phyloP scores from a whole-genome alignment of 1,284 basidiomycete species.

The Nidula niveotomentosa region DNA sequence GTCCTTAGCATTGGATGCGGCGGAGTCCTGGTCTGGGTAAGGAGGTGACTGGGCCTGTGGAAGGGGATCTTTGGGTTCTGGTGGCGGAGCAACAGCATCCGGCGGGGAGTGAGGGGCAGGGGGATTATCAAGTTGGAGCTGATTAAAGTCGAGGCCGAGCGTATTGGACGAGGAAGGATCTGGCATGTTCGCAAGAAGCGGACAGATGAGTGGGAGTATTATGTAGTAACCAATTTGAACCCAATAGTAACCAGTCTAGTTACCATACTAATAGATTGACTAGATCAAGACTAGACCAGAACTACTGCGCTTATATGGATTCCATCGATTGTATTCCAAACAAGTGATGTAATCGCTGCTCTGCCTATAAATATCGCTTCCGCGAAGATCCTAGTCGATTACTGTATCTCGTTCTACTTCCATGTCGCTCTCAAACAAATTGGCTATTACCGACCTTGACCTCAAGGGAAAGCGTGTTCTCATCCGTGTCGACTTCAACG shows the following conservation, averaged over 20 bases:
- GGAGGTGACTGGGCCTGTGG: too few species aligned
- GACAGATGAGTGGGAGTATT: background rate
- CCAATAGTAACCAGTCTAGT: too few species aligned
- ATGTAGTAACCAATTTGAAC: too few species aligned
- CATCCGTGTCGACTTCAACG: constrained; percentile 99
- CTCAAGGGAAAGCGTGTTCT: constrained; percentile 92
- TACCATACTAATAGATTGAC: too few species aligned
- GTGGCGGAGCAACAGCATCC: constrained; percentile 7
- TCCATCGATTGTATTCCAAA: too few species aligned
- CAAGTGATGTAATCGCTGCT: too few species aligned
- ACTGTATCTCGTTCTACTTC: too few species aligned
- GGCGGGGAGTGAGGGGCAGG: constrained; percentile 16
- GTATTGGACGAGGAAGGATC: constrained; percentile 47
- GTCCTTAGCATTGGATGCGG: constrained; percentile 21
- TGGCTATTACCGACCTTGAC: constrained; percentile 90
- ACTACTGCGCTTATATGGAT: too few species aligned
- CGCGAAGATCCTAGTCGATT: too few species aligned
- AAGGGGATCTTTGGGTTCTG: constrained; percentile 11
- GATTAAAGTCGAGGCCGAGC: constrained; percentile 61
- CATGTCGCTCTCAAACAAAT: constrained; percentile 97
- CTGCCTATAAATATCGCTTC: too few species aligned
- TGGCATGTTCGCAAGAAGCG: constrained; percentile 22
- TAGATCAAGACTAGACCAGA: too few species aligned
- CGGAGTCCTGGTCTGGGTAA: background rate
- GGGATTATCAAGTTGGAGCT: constrained; percentile 29